Evolutionary conservation across 495 filamentous ascomycete genomes (phyloP).

Genomic region (Penicillium roqueforti): DNA sequence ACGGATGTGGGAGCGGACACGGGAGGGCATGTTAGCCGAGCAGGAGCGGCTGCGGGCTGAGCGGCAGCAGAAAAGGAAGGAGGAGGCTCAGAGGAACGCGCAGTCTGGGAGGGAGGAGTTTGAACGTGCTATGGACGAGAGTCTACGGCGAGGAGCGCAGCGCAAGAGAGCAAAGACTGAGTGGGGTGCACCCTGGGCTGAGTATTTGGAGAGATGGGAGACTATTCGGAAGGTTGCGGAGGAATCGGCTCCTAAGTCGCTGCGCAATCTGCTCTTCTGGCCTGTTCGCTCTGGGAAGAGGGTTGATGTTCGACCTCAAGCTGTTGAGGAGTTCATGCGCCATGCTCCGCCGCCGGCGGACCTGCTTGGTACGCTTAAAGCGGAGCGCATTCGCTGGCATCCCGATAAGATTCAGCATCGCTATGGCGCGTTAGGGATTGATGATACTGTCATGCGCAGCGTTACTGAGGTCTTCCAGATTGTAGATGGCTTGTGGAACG

Average conservation of each 20-base stretch:
- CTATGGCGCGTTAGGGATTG: conserved; percentile 61
- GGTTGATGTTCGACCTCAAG: conserved; percentile 56
- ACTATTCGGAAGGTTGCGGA: conserved; percentile 38
- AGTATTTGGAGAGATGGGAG: conserved; percentile 63
- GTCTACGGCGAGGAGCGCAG: conserved; percentile 48
- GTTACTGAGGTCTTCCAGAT: conserved; percentile 92
- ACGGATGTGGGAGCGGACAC: conserved; percentile 90
- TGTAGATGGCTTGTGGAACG: conserved; percentile 76
- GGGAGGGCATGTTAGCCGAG: conserved; percentile 59
- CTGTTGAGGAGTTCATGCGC: conserved; percentile 60
- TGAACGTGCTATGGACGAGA: conserved; percentile 48
- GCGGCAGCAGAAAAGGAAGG: conserved; percentile 41
- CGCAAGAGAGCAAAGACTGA: conserved; percentile 41
- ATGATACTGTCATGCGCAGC: conserved; percentile 64
- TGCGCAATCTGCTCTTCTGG: conserved; percentile 65
- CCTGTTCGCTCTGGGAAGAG: conserved; percentile 63
- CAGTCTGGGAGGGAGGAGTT: conserved; percentile 34
- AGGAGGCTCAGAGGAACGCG: conserved; percentile 36
- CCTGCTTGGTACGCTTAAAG: conserved; percentile 63
- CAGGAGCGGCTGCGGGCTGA: conserved; percentile 60
- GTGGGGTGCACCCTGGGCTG: conserved; percentile 56
- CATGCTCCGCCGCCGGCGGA: conserved; percentile 40
- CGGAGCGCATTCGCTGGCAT: conserved; percentile 91
- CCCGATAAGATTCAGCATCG: conserved; percentile 97
- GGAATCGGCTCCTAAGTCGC: conserved; percentile 4